Base-by-base conservation (phyloP, 2,329 filamentous ascomycete genomes). In the Xylaria sp. region DNA sequence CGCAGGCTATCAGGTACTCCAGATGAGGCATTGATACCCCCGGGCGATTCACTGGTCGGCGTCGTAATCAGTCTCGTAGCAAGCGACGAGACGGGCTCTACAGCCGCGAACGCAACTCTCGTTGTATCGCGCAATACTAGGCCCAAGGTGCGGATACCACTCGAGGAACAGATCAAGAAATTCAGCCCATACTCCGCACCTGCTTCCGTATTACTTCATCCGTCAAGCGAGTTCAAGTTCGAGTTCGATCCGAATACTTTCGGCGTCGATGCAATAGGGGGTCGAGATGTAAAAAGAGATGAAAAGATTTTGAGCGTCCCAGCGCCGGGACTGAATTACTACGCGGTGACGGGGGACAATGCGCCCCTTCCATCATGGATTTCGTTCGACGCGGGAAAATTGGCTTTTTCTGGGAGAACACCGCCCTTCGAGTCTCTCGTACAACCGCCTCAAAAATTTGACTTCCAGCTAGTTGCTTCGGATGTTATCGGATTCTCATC, bases 301-400 rank as follows among this genome's bases (percentile, higher is more conserved):
- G 32, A 43, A 23, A 45, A 39, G 20, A 34, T 15, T 1, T 39
- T 45, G 23, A 52, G 25, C 3, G 45, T 15, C 56, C 39, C 59
- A 23, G 60, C 56, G 9, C 63, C 82, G 10, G 81, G 80, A 18
- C 84, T 90, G 59, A 88, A 89, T 66, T 97, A 94, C 78, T 95
- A 96, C 76, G 92, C 93, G 9, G 89, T 91, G 3, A 91, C 92
- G 4, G 84, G 84, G 5, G 87, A 95, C 75, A 92, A 92, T 75
- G 92, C 91, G n/a, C 93, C 94, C 41, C 81, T 97, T 41, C 94
- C 94, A 23, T 90, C 93, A 0, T 97, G 94, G 94, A 82, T 97
- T 52, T 81, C 82, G n/a, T 97, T 97, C 75, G 87, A 96, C 72
- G 76, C 86, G 0, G 77, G 77, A 1, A 83, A 80, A 0, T 81